Evolutionary conservation across 1,139 yeast genomes (phyloP).

Genomic region (Zhuliangozyma blackwelliae): DNA sequence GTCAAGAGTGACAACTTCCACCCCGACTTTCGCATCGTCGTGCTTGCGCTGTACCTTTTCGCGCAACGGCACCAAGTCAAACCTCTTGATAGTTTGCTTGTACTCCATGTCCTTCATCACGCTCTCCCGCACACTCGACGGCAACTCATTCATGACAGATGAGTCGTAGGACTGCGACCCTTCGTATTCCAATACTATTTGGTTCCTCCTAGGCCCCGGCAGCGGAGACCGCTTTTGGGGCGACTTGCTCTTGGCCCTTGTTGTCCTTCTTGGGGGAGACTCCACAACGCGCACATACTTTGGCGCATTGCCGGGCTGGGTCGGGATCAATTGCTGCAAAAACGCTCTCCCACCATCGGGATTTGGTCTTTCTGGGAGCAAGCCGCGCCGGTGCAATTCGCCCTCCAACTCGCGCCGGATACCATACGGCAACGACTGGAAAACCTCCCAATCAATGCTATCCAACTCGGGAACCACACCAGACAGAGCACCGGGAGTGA

Average conservation of each 20-base stretch:
- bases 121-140: slow-evolving; percentile 38
- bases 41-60: slow-evolving; percentile 24
- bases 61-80: slow-evolving; percentile 27
- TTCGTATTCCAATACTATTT: slow-evolving; percentile 4
- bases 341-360: slow-evolving; percentile 24
- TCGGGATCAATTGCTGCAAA: slow-evolving; percentile 40
- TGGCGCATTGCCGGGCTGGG: slow-evolving; percentile 25
- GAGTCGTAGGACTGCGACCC: slow-evolving; percentile 30
- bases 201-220: background rate
- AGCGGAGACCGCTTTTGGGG: slow-evolving; percentile 5
- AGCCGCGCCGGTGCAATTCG: slow-evolving; percentile 39
- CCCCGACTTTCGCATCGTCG: slow-evolving; percentile 13
- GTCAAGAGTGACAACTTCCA: slow-evolving; percentile 18
- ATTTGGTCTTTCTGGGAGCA: slow-evolving; percentile 11
- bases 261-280: slow-evolving; percentile 20
- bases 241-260: background rate
- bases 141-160: slow-evolving; percentile 43
- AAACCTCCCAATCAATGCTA: slow-evolving; percentile 51
- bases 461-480: too few species aligned
- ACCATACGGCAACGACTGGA: slow-evolving; percentile 49
- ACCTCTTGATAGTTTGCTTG: slow-evolving; percentile 22
- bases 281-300: slow-evolving; percentile 35
- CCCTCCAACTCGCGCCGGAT: slow-evolving; percentile 45
- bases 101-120: slow-evolving; percentile 38
- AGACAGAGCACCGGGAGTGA: too few species aligned